Evolutionary conservation across 495 filamentous ascomycete species (phyloP), one percentile per base, ranked within the genome.

Genomic region (Beverwykella pulmonaria): DNA sequence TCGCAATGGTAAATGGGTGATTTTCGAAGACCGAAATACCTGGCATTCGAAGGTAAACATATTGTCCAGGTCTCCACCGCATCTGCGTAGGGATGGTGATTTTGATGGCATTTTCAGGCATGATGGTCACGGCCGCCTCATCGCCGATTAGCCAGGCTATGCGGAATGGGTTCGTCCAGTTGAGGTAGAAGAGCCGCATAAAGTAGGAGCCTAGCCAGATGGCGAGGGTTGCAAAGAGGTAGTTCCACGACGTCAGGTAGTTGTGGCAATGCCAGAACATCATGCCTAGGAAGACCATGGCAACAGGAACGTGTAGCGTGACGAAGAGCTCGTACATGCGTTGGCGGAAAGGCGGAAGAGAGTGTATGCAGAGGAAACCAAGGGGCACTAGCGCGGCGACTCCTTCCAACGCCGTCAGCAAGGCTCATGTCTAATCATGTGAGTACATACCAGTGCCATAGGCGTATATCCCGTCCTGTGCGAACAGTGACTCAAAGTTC

Each of bases 181-280:
- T 96, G 59, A 95, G 82, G 60, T 91, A 93, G 75, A 79, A 76
- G 19, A 80, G 49, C 1, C 78, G 77, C 67, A 76, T 60, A 14
- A 73, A 10, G 53, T 77, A 78, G 0, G 76, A 78, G 47, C 87
- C 85, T 1, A 94, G 64, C 87, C 92, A 94, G 72, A 97, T 92
- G 34, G 80, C 91, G 39, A 92, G 78, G 0, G 92, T 94, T 10
- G 91, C 87, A 70, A 82, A 94, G 9, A 98, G 83, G 71, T 97
- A 98, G 75, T 86, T 81, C 93, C 94, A 98, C 6, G 92, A 95
- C 17, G 87, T 87, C 29, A 98, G 81, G 73, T 91, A 95, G 75
- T 98, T 97, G 71, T 91, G 87, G 70, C 89, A 94, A 76, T 98
- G 93, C 93, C 93, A 98, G 77, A 98, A 96, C 17, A 98, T 83